phyloP scores from a whole-genome alignment of 1,284 basidiomycete genomes.

The Sanguinoderma infundibulare region DNA sequence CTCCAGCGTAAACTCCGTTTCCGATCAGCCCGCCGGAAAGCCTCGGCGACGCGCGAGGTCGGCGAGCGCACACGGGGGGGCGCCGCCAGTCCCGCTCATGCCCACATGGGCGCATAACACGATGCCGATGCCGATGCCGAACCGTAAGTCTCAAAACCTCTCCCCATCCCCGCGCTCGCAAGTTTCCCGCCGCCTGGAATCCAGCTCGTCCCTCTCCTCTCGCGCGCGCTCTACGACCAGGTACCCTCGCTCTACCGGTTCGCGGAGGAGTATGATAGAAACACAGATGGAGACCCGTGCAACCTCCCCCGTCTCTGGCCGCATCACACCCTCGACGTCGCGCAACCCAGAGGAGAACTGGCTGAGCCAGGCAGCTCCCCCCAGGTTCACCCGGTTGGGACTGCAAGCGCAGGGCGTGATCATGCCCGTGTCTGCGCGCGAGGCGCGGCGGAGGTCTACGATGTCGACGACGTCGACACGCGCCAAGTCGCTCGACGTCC shows the following conservation, averaged over 20 bases:
- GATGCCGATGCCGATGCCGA: not conserved
- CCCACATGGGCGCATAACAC: slow-evolving; percentile 15
- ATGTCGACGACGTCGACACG: not conserved
- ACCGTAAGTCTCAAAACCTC: not conserved
- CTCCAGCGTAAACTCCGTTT: not conserved
- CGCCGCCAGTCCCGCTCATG: slow-evolving; percentile 19
- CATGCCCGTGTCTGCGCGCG: slow-evolving; percentile 46
- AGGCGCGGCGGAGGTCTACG: slow-evolving; percentile 23
- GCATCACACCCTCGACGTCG: slow-evolving; percentile 23
- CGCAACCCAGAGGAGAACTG: slow-evolving; percentile 39
- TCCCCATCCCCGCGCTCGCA: not conserved
- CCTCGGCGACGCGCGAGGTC: slow-evolving; percentile 14
- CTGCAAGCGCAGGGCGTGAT: slow-evolving; percentile 45
- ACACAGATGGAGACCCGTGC: not conserved
- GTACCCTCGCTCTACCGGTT: slow-evolving; percentile 5
- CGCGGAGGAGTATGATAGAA: slow-evolving; percentile 6
- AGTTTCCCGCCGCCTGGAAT: not conserved
- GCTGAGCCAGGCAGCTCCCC: slow-evolving; percentile 44
- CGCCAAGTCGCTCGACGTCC: slow-evolving; percentile 6
- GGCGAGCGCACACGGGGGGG: slow-evolving; percentile 7
- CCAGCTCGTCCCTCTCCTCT: slow-evolving; percentile 1
- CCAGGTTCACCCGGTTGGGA: slow-evolving; percentile 48
- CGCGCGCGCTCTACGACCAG: slow-evolving; percentile 14
- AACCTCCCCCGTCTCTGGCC: slow-evolving; percentile 5
- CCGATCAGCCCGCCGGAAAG: not conserved